These are phyloP conservation scores for Cladosporium colombiae DNA, from an alignment of 2,329 filamentous ascomycete species.

Conservation along the genomic window DNA sequence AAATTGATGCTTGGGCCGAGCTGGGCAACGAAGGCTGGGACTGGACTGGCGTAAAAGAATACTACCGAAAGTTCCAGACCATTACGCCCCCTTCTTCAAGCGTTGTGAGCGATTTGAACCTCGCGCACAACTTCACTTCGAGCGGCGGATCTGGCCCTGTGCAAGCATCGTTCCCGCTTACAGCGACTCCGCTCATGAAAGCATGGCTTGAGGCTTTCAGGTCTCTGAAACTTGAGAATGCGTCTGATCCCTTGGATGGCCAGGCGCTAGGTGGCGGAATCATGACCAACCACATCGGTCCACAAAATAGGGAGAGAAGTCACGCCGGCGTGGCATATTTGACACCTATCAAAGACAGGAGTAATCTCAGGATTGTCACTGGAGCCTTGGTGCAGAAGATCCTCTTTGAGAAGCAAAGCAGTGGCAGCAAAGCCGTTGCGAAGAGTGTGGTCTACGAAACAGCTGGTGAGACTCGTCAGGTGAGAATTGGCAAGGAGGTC, in stretches of 20 bases:
- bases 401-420: conserved; percentile 14
- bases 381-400: conserved; percentile 25
- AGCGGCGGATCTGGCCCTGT: conserved; percentile 25
- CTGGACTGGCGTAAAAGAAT: conserved; percentile 32
- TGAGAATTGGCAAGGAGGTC: conserved; percentile 48
- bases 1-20: conserved; percentile 41
- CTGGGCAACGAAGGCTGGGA: conserved; percentile 43
- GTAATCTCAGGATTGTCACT: conserved; percentile 25
- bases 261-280: conserved; percentile 1
- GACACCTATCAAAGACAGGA: conserved; percentile 22
- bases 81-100: not conserved
- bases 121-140: conserved; percentile 23
- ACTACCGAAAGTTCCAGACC: conserved; percentile 15
- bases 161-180: conserved; percentile 20
- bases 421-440: conserved; percentile 4
- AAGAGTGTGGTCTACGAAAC: conserved; percentile 19
- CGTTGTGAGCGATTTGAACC: conserved; percentile 12
- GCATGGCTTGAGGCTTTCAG: conserved; percentile 26
- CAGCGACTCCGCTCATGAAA: conserved; percentile 19
- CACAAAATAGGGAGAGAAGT: conserved; percentile 23
- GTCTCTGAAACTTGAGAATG: conserved; percentile 21
- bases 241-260: conserved; percentile 21
- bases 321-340: conserved; percentile 29
- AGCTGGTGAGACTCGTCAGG: conserved; percentile 26
- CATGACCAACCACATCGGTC: conserved; percentile 17